Evolutionary conservation across 2,329 filamentous ascomycete species (phyloP), one percentile per base, ranked within the genome.

Genomic region (Chaetomium sp.): DNA sequence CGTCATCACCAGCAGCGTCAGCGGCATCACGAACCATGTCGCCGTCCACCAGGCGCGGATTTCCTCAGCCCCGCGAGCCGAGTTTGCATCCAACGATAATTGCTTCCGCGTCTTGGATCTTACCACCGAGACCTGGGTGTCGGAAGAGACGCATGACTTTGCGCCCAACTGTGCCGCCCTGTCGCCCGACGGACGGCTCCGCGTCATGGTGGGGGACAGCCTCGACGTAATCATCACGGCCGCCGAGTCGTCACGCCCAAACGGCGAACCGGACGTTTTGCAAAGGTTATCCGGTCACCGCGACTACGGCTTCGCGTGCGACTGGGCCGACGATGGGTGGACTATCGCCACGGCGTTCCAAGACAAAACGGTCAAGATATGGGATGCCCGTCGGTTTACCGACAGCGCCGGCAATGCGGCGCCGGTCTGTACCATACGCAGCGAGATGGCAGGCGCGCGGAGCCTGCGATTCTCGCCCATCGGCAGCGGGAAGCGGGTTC

Each of bases 311-410:
- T 94, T 93, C 71, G 87, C 90, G 1, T 92, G 89, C 71, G 90
- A 89, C 69, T 94, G 91, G 91, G 88, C 90, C 21, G 87, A 90
- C 60, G 88, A 93, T 73, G 90, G 90, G 35, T 87, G 87, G 78
- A 89, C 87, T 13, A 83, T 93, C 23, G 91, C 91, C 13, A 93
- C 91, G 0, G 90, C 88, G 25, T 89, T 89, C 67, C 90, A 94
- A 75, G 91, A 94, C 75, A 88, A 84, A 73, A 83, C 82, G 31
- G 82, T 93, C 69, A 86, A 87, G 68, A 86, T 94, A 57, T 93
- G 89, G 87, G 91, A 94, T 74, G 88, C 90, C 8, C 84, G 91
- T 9, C 86, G 84, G 61, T 91, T 89, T 88, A 81, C 78, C 53
- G 78, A 82, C 62, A 82, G 82, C 9, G 77, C 82, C 4, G 85